These are phyloP conservation scores for Penicillium roqueforti DNA, from an alignment of 495 filamentous ascomycete species.

Conservation along the genomic window DNA sequence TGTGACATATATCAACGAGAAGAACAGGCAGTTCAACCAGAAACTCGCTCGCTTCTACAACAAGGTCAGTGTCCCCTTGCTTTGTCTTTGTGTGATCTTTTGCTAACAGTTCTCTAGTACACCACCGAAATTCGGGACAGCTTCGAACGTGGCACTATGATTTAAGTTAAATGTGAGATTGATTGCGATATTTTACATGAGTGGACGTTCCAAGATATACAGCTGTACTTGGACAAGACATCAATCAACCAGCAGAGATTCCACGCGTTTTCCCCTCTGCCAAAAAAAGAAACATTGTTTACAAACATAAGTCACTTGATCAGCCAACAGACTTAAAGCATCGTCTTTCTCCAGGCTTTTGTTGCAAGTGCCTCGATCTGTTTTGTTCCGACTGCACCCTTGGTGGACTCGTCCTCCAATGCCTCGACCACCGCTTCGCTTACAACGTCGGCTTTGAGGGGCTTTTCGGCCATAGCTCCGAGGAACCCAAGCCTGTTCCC, in stretches of 20 bases:
- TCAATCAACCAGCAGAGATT: constrained; percentile 4
- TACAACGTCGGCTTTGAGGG: constrained; percentile 78
- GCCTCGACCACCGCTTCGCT: constrained; percentile 81
- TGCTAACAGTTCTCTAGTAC: constrained; percentile 57
- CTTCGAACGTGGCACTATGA: constrained; percentile 90
- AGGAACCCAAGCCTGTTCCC: constrained; percentile 69
- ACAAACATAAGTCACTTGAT: constrained; percentile 1
- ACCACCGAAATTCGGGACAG: constrained; percentile 95
- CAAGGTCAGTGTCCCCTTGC: constrained; percentile 54
- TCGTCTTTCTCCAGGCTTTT: constrained; percentile 73
- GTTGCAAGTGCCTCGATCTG: constrained; percentile 69
- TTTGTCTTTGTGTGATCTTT: background rate
- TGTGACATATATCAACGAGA: constrained; percentile 98
- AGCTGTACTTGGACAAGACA: constrained; percentile 4
- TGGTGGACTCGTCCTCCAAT: constrained; percentile 62
- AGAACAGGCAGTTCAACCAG: constrained; percentile 99
- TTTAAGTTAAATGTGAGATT: constrained; percentile 29
- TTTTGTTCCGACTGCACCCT: constrained; percentile 62
- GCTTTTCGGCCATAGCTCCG: constrained; percentile 78
- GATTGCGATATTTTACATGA: constrained; percentile 25
- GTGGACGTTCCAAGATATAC: constrained; percentile 9
- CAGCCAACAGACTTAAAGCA: constrained; percentile 55
- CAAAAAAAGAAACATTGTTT: constrained; percentile 1
- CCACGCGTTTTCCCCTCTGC: background rate
- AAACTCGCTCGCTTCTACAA: constrained; percentile 94